phyloP scores from a whole-genome alignment of 1,139 yeast species.

The Keqinozyma sinolaborantium region DNA sequence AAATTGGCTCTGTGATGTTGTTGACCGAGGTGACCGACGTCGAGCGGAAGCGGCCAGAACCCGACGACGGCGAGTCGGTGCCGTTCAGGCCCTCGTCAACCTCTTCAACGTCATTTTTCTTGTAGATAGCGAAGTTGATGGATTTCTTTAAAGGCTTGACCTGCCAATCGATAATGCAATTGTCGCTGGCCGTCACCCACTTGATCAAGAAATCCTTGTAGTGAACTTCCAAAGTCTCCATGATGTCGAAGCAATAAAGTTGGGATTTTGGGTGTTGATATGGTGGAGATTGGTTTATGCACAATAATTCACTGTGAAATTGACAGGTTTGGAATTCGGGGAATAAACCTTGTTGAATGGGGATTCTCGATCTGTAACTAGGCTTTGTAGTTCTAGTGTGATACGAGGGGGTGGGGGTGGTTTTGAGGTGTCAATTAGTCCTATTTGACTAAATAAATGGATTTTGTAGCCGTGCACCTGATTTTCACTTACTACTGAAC shows the following conservation, averaged over 20 bases:
- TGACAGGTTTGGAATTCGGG: too few relatives aligned
- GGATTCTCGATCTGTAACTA: too few relatives aligned
- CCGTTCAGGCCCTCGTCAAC: slow-evolving; percentile 5
- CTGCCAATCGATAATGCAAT: slow-evolving; percentile 70
- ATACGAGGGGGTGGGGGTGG: too few relatives aligned
- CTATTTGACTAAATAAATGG: too few relatives aligned
- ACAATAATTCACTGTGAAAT: too few relatives aligned
- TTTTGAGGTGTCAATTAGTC: too few relatives aligned
- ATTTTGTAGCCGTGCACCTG: too few relatives aligned
- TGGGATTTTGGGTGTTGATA: too few relatives aligned
- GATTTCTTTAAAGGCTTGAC: slow-evolving; percentile 81
- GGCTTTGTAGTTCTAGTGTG: too few relatives aligned
- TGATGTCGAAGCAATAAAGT: slow-evolving; percentile 1
- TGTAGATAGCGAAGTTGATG: slow-evolving; percentile 64
- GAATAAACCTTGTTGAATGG: too few relatives aligned
- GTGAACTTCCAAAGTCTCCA: slow-evolving; percentile 82
- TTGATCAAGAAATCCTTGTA: slow-evolving; percentile 85
- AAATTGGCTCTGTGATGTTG: slow-evolving; percentile 28
- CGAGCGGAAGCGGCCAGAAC: slow-evolving; percentile 22
- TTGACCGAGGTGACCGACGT: slow-evolving; percentile 38
- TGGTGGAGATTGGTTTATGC: too few relatives aligned
- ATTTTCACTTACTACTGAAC: too few relatives aligned
- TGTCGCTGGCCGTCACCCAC: slow-evolving; percentile 79
- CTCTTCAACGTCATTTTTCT: slow-evolving; percentile 30
- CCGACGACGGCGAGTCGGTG: slow-evolving; percentile 8